Conservation (phyloP, 2,329 filamentous ascomycete species). For the Pseudodiploospora longispora region DNA sequence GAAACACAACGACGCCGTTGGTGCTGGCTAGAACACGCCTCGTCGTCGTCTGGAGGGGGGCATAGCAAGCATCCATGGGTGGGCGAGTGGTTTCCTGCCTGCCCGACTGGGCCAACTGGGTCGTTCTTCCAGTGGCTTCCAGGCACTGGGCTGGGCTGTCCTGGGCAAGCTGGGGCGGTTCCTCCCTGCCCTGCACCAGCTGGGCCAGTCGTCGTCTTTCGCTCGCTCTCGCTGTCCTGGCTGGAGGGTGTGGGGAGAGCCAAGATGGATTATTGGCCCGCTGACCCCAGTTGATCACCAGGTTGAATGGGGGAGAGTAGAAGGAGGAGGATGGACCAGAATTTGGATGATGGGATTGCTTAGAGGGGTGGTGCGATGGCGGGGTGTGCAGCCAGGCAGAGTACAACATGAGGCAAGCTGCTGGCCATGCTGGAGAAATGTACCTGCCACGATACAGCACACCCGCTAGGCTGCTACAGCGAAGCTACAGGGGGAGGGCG, state of each 20-base stretch:
- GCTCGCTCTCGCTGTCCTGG: neutral
- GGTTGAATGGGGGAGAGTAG: constrained; percentile 10
- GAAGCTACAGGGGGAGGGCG: too few species aligned
- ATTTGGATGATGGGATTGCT: constrained; percentile 1
- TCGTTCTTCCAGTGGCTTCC: constrained; percentile 14
- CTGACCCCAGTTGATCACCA: constrained; percentile 14
- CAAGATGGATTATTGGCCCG: constrained; percentile 11
- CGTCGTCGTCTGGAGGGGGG: too few species aligned
- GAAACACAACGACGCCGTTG: constrained; percentile 4
- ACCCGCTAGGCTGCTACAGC: too few species aligned
- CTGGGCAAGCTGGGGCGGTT: neutral
- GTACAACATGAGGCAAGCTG: too few species aligned
- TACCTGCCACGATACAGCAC: too few species aligned
- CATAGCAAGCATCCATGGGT: too few species aligned
- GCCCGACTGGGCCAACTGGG: neutral
- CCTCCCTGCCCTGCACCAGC: neutral
- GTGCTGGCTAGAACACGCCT: neutral
- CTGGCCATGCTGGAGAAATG: too few species aligned
- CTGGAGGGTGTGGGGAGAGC: constrained; percentile 4
- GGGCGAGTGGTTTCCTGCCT: too few species aligned
- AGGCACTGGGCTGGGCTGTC: constrained; percentile 3
- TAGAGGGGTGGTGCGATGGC: constrained; percentile 4
- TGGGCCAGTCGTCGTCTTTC: neutral
- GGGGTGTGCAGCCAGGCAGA: too few species aligned
- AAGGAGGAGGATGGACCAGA: constrained; percentile 6